phyloP scores from a whole-genome alignment of 805 yeast species.

The Tetrapisispora phaffii region DNA sequence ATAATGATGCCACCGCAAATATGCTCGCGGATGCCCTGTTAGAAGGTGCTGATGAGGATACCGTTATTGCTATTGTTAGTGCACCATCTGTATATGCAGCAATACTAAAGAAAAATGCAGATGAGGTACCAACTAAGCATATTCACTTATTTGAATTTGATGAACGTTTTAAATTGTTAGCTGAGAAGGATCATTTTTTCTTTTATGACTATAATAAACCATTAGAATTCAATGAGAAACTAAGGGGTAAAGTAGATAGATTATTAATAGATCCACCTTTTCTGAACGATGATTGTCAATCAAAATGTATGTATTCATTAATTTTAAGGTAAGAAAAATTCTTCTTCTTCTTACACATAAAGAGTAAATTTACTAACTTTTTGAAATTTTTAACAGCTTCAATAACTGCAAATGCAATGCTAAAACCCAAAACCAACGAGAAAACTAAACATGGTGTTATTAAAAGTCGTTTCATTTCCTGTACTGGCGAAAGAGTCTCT shows the following conservation, averaged over 20 bases:
- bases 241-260: conserved; percentile 58
- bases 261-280: conserved; percentile 83
- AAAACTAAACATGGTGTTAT: conserved; percentile 34
- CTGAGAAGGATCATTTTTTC: conserved; percentile 56
- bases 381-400: conserved; percentile 29
- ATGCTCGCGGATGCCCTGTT: conserved; percentile 58
- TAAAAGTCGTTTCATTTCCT: conserved; percentile 49
- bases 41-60: conserved; percentile 64
- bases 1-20: conserved; percentile 63
- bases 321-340: too few species aligned
- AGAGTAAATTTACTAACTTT: conserved; percentile 4
- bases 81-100: conserved; percentile 93
- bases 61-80: conserved; percentile 67
- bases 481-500: conserved; percentile 86
- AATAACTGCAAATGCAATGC: conserved; percentile 49
- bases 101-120: conserved; percentile 42
- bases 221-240: conserved; percentile 42
- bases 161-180: conserved; percentile 60
- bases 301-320: conserved; percentile 36
- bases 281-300: conserved; percentile 71
- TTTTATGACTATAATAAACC: conserved; percentile 74
- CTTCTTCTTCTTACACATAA: too few species aligned
- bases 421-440: conserved; percentile 32
- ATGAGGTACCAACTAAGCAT: conserved; percentile 51
- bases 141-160: conserved; percentile 75